Evolutionary conservation across 2,329 filamentous ascomycete species (phyloP), one percentile per base, ranked within the genome.

Genomic region (Dothidotthia symphoricarpi): DNA sequence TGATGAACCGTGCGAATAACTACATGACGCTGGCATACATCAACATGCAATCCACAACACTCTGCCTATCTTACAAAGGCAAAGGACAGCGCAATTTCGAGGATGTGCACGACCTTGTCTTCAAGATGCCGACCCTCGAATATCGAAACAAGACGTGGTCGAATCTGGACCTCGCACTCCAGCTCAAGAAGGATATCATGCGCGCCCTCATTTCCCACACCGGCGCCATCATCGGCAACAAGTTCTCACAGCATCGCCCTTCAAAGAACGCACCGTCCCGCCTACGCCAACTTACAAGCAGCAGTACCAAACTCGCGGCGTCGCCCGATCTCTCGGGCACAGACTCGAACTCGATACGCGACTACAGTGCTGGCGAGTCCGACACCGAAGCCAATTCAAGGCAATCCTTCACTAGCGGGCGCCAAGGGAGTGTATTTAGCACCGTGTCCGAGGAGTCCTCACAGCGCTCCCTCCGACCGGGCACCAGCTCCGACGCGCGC

Each of bases 71-170:
- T 61, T 96, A 96, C 76, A 95, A 97, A 67, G 93, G 94, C 60
- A 94, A 89, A 64, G 88, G 90, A 29, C 88, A 95, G 50, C 88
- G 90, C 61, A 98, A 97, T 58, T 78, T 98, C 40, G 89, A 96
- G 69, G 94, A 98, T 66, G 85, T 98, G 12, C 91, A 98, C 68
- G 85, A 97, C 61, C 94, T 98, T 53, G 93, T 98, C 32, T 98
- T 98, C 78, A 83, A 88, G 24, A 81, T 98, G 69, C 93, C 93
- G 3, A 85, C 86, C 2, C 83, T 98, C 31, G 93, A 98, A 65
- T 97, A 95, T 71, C 82, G 88, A 48, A 98, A 98, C 75, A 98
- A 98, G 74, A 97, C 90, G 7, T 98, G 93, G 93, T 96, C 89
- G 6, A 98, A 97, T 64, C 78, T 98, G 6, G 93, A 98, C 59